Percentiles rank a stretch among this genome's conserved stretches.
Evolutionary conservation across 352 stramenopile genomes (phyloP).

Genomic region (Blastocystis sp.): DNA sequence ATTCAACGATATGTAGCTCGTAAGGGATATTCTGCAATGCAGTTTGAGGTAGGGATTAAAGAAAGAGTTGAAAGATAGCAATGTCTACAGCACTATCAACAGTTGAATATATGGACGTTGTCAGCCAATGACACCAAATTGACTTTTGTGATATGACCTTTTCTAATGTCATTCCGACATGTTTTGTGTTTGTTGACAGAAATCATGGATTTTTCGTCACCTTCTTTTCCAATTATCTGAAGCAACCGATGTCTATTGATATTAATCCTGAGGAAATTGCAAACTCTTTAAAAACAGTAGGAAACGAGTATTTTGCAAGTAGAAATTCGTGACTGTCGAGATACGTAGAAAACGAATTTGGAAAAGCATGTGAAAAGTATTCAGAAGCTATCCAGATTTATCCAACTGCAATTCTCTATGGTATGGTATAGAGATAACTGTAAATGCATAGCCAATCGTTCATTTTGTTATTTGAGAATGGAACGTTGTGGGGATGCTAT

Average conservation of each 20-base stretch:
- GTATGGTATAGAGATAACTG: background rate
- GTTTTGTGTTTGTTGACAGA: no score
- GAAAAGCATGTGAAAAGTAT: constrained; percentile 77
- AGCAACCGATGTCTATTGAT: constrained; percentile 12
- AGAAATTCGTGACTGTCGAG: no score
- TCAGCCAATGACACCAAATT: constrained; percentile 73
- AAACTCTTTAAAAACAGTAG: background rate
- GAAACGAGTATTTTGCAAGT: constrained; percentile 6
- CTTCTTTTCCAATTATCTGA: no score
- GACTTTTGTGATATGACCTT: constrained; percentile 71
- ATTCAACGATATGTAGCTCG: background rate
- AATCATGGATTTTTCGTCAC: no score
- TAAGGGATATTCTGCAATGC: background rate
- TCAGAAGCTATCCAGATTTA: constrained; percentile 77
- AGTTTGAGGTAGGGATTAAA: background rate
- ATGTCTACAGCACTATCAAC: constrained; percentile 20
- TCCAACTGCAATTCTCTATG: constrained; percentile 82
- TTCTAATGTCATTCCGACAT: no score
- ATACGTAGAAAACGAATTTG: constrained; percentile 74
- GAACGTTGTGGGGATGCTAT: constrained; percentile 96
- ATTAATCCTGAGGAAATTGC: background rate
- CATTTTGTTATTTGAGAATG: constrained; percentile 90
- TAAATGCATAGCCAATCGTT: constrained; percentile 74
- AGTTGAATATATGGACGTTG: constrained; percentile 76
- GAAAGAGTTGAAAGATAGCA: background rate